These are phyloP conservation scores for Colletotrichum cordylinicola DNA, from an alignment of 2,329 filamentous ascomycete species.

Conservation along the genomic window DNA sequence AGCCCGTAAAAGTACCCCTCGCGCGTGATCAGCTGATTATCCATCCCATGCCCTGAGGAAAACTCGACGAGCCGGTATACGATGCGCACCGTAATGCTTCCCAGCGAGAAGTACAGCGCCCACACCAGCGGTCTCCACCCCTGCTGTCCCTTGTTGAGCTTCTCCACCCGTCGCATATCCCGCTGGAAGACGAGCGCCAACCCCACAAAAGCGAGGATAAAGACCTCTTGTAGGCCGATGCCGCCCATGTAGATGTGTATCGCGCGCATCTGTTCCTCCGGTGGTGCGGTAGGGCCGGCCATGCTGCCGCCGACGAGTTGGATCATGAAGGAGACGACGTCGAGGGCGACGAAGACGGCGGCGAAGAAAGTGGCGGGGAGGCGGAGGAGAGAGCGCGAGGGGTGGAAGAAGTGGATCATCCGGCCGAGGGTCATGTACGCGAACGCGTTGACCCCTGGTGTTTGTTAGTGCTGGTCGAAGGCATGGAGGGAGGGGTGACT, in stretches of 20 bases:
- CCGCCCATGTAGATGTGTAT: conserved; percentile 56
- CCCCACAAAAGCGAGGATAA: conserved; percentile 51
- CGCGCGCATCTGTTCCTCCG: conserved; percentile 31
- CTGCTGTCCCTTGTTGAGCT: not conserved
- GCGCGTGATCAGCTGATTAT: conserved; percentile 27
- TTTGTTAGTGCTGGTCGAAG: not conserved
- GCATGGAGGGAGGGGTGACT: not conserved
- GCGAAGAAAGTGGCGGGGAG: conserved; percentile 42
- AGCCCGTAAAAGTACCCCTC: conserved; percentile 55
- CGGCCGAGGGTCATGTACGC: conserved; percentile 51
- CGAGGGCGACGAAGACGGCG: conserved; percentile 44
- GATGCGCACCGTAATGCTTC: conserved; percentile 51
- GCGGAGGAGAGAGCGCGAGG: conserved; percentile 38
- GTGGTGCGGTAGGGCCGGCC: conserved; percentile 28
- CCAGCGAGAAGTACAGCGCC: conserved; percentile 38
- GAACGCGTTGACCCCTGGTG: conserved; percentile 50
- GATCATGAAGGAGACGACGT: conserved; percentile 40
- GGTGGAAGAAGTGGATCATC: conserved; percentile 49
- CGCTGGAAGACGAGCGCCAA: conserved; percentile 44
- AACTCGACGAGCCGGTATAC: conserved; percentile 61
- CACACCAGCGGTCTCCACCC: conserved; percentile 30
- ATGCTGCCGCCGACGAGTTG: conserved; percentile 39
- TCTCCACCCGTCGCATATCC: conserved; percentile 28
- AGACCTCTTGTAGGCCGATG: conserved; percentile 55
- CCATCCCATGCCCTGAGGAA: conserved; percentile 38